Evolutionary conservation across 306 rosid species (phyloP).

Genomic region (Adenanthera pavonina): DNA sequence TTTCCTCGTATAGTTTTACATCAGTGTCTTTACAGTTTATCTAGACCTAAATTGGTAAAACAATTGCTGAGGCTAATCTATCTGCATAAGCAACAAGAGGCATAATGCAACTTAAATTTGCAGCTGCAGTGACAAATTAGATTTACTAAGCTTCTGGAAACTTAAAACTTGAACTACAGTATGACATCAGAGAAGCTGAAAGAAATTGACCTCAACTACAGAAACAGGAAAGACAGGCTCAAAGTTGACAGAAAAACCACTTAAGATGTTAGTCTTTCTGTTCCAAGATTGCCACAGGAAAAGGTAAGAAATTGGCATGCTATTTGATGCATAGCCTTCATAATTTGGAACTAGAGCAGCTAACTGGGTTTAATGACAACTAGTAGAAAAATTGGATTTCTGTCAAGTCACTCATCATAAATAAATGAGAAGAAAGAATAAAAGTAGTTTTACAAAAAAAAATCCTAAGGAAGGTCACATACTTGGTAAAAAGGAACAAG

Average conservation of each 20-base stretch:
- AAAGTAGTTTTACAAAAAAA: neutral
- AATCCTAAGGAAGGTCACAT: neutral
- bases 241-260: conserved; percentile 11
- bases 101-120: neutral
- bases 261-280: neutral
- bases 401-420: neutral
- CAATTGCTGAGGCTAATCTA: neutral
- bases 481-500: neutral
- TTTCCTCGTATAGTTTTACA: conserved; percentile 19
- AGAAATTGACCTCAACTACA: conserved; percentile 6
- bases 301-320: neutral
- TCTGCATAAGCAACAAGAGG: neutral
- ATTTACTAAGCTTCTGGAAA: conserved; percentile 23
- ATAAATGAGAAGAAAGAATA: neutral
- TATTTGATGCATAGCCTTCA: neutral
- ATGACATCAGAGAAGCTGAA: neutral
- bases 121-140: neutral
- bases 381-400: neutral
- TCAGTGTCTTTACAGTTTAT: neutral
- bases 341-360: neutral
- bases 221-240: conserved; percentile 2
- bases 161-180: neutral
- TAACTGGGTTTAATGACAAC: neutral
- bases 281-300: neutral
- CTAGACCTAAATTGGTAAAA: conserved; percentile 16